Conservation (phyloP, 1,284 basidiomycete species). For the Omphalotus olearius region DNA sequence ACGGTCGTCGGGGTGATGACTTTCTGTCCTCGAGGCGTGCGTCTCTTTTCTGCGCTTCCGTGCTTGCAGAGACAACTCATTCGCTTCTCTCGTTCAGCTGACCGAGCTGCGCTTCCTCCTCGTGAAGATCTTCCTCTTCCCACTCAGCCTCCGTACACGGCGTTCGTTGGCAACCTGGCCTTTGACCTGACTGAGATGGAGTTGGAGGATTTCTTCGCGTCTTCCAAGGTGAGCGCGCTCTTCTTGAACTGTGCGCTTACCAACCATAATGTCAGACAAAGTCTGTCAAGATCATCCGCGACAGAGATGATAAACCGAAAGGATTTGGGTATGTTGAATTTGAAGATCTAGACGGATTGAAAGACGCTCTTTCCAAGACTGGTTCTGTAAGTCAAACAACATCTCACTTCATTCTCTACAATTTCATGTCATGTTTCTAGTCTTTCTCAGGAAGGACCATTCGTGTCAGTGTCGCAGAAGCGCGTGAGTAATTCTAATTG, state of each 20-base stretch:
- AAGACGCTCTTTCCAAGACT: constrained; percentile 70
- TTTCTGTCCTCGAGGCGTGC: constrained; percentile 56
- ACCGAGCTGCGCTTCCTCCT: constrained; percentile 52
- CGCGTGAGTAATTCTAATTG: constrained; percentile 56
- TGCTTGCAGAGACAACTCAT: neutral
- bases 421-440: constrained; percentile 9
- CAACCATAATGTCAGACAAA: constrained; percentile 50
- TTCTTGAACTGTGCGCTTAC: neutral
- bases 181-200: constrained; percentile 90
- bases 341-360: constrained; percentile 76
- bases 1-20: constrained; percentile 54
- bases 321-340: constrained; percentile 99
- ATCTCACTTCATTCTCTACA: neutral
- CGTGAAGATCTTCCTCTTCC: constrained; percentile 94
- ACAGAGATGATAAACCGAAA: constrained; percentile 89
- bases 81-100: constrained; percentile 39
- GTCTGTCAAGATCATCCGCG: constrained; percentile 89
- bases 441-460: constrained; percentile 74
- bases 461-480: constrained; percentile 93
- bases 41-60: constrained; percentile 22
- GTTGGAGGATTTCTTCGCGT: constrained; percentile 76
- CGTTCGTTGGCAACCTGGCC: constrained; percentile 92
- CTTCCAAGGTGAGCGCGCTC: constrained; percentile 48
- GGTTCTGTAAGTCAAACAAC: constrained; percentile 48
- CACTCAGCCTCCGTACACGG: constrained; percentile 93